Evolutionary conservation across 2,329 filamentous ascomycete genomes (phyloP).

Genomic region (Colletotrichum tanaceti): DNA sequence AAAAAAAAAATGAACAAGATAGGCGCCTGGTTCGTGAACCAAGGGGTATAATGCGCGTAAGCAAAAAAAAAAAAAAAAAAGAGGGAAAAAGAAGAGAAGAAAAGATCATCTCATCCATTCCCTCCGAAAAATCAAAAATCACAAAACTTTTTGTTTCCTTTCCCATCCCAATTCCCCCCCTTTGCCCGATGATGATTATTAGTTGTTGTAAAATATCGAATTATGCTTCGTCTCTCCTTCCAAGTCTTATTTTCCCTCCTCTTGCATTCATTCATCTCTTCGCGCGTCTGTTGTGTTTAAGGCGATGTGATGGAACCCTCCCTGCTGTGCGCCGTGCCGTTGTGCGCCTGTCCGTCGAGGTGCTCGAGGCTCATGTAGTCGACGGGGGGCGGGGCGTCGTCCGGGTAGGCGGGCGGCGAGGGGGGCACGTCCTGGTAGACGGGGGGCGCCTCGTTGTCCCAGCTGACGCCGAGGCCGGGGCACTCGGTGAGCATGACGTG

Average conservation of each 20-base stretch:
- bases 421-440: slow-evolving; percentile 93
- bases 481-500: slow-evolving; percentile 83
- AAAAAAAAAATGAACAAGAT: slow-evolving; percentile 7
- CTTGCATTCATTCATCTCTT: slow-evolving; percentile 1
- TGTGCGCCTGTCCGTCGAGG: slow-evolving; percentile 45
- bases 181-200: too few species aligned
- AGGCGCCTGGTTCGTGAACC: slow-evolving; percentile 26
- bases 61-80: background rate
- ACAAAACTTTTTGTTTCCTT: slow-evolving; percentile 33
- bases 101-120: too few species aligned
- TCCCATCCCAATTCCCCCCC: background rate
- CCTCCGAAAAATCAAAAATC: background rate
- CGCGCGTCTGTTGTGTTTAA: background rate
- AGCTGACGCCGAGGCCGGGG: slow-evolving; percentile 88
- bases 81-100: too few species aligned
- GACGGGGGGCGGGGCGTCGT: slow-evolving; percentile 50
- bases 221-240: background rate
- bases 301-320: slow-evolving; percentile 27
- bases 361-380: slow-evolving; percentile 56
- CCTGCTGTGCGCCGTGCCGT: slow-evolving; percentile 26
- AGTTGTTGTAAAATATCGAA: too few species aligned
- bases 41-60: slow-evolving; percentile 39
- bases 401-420: slow-evolving; percentile 78
- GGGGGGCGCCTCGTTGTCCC: slow-evolving; percentile 96
- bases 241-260: background rate